Evolutionary conservation across 352 stramenopile species (phyloP).

Genomic region (Elongisporangium senticosum): DNA sequence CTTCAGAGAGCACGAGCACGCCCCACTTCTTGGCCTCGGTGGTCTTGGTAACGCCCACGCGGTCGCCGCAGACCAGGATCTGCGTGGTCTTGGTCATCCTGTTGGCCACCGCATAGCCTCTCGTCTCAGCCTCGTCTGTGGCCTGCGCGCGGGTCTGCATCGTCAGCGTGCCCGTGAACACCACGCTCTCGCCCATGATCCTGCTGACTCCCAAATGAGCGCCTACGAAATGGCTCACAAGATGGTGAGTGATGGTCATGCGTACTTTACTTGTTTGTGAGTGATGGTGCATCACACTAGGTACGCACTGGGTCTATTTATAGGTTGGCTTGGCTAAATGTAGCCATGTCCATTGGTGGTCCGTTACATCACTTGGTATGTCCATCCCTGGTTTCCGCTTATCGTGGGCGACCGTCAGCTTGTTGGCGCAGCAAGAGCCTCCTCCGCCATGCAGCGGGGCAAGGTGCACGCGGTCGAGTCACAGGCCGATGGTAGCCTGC

Average conservation of each 20-base stretch:
- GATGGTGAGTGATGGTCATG: not conserved
- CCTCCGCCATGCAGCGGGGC: not conserved
- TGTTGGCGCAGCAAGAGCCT: not conserved
- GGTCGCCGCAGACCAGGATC: conserved; percentile 48
- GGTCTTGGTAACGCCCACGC: conserved; percentile 46
- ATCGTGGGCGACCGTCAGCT: not conserved
- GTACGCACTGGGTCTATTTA: not conserved
- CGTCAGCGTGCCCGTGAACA: conserved; percentile 50
- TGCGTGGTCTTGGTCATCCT: conserved; percentile 29
- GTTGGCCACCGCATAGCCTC: conserved; percentile 30
- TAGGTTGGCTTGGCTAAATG: not conserved
- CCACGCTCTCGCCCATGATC: conserved; percentile 17
- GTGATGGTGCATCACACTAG: not conserved
- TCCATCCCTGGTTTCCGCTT: not conserved
- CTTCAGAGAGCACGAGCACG: conserved; percentile 29
- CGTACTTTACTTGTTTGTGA: not conserved
- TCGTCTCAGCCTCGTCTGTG: conserved; percentile 19
- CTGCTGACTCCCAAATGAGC: not conserved
- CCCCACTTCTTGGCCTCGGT: conserved; percentile 32
- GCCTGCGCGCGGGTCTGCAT: conserved; percentile 38
- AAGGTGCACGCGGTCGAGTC: not conserved
- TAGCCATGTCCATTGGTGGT: not conserved
- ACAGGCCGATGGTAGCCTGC: not conserved
- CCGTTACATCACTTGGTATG: not conserved
- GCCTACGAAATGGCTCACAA: not conserved